Base-by-base conservation (phyloP, 2,329 filamentous ascomycete species). In the Leptographium procerum region DNA sequence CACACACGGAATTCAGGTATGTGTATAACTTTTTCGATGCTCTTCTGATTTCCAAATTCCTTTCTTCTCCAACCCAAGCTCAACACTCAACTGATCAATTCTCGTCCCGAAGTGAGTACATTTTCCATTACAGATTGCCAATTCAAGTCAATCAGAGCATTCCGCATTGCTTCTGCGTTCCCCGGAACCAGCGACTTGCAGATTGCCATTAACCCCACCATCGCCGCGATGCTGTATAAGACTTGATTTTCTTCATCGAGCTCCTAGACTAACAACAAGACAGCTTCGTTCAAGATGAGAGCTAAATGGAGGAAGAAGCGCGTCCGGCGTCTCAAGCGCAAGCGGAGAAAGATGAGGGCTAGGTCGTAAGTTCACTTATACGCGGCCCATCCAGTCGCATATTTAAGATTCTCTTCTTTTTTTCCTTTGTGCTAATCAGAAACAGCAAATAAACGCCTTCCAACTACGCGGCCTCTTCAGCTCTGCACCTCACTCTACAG, bases 231-330 rank as follows among this genome's bases (percentile, higher is more conserved):
- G 40, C 1, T 43, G 40, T 43, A n/a, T 1, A 29, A 19, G 14
- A 19, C 13, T 28, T 28, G 6, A 26, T 13, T 2, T 50, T n/a
- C n/a, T 19, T 19, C 6, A 13, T 33, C 2, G 10, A 52, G 29
- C 50, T 8, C n/a, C 4, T n/a, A 33, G 13, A 24, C 54, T 56
- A 48, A 56, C 54, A n/a, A 10, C 40, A 22, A n/a, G 64, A 62
- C 61, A 64, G 67, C 66, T 66, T 69, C 68, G 74, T 77, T 78
- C 80, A 84, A 78, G 79, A 84, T 86, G 83, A 82, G 92, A 94
- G 91, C 91, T 75, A 97, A 97, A 85, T 97, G 94, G 94, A 94
- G 92, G 85, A 99, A 99, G 89, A 99, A 99, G 92, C 86, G 94
- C 77, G 91, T 96, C 81, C 85, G 94, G 73, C 87, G 94, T 79